A percentile compares a stretch with the other conserved stretches of the same genome.
phyloP scores from a whole-genome alignment of 345 rosid species.

The Aquilaria sinensis region DNA sequence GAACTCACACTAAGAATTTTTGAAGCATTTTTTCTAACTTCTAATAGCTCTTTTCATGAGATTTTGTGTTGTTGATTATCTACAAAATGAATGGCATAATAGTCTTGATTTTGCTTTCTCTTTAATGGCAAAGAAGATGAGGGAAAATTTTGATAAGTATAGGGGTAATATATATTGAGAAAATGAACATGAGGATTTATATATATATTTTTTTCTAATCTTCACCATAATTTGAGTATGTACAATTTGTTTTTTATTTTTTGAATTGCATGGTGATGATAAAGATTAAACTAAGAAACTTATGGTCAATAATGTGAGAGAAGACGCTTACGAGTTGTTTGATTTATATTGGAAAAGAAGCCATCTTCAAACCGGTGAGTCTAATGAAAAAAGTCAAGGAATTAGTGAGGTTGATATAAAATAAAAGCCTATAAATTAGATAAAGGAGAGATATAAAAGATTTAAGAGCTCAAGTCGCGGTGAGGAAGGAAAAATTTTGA shows the following conservation, averaged over 20 bases:
- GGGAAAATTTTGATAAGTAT: not conserved
- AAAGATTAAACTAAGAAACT: not conserved
- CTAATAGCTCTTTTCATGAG: too few relatives aligned
- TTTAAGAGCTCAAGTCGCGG: too few relatives aligned
- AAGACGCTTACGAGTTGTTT: not conserved
- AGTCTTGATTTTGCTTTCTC: not conserved
- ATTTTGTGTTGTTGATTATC: not conserved
- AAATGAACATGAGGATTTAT: too few relatives aligned
- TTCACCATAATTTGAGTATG: not conserved
- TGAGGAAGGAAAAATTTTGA: not conserved
- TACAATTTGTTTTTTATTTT: not conserved
- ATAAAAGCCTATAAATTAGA: too few relatives aligned
- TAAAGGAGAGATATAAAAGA: not conserved
- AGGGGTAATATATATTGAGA: too few relatives aligned
- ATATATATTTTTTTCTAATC: too few relatives aligned
- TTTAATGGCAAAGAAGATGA: not conserved
- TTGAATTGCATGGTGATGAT: not conserved
- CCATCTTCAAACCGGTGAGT: not conserved
- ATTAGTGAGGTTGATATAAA: not conserved
- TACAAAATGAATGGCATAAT: not conserved
- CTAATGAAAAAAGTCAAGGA: not conserved
- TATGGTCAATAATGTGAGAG: not conserved
- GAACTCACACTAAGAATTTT: not conserved
- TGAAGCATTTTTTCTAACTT: too few relatives aligned
- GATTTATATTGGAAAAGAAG: too few relatives aligned